Conservation (phyloP, 139 green algal species). For the Micractinium conductrix region DNA sequence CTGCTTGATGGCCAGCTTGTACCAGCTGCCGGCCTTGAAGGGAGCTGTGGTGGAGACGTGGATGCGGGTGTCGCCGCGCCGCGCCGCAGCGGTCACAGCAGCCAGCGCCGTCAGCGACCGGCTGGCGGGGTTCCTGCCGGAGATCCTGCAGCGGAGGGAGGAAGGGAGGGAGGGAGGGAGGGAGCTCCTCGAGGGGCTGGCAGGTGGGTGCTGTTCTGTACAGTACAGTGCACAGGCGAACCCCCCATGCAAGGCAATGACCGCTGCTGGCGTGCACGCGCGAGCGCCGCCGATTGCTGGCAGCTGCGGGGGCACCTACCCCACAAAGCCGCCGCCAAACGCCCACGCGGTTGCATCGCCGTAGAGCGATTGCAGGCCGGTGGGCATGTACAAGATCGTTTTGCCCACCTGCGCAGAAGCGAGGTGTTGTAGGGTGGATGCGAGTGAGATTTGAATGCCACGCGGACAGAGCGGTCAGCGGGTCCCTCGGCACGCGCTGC, state of each 20-base stretch:
- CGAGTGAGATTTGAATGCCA: too few relatives aligned
- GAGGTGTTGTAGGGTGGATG: too few relatives aligned
- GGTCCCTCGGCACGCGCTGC: too few relatives aligned
- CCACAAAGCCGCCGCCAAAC: conserved; percentile 1
- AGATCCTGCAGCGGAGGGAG: not conserved
- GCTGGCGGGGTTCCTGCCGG: not conserved
- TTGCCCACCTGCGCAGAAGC: not conserved
- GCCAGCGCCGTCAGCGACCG: not conserved
- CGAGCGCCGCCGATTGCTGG: too few relatives aligned
- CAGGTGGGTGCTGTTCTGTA: too few relatives aligned
- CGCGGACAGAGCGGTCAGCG: too few relatives aligned
- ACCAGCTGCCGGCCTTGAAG: not conserved
- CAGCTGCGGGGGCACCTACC: not conserved
- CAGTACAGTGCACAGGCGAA: too few relatives aligned
- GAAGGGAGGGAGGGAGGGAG: not conserved
- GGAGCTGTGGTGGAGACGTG: not conserved
- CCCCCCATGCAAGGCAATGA: not conserved
- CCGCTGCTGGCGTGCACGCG: too few relatives aligned
- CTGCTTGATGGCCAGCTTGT: not conserved
- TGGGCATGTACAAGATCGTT: conserved; percentile 5
- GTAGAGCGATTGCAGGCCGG: not conserved
- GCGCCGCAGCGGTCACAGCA: not conserved
- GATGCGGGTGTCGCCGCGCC: not conserved
- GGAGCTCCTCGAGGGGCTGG: not conserved
- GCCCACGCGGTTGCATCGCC: conserved; percentile 1